Base-by-base conservation (phyloP, 2,329 filamentous ascomycete species). In the Colletotrichum cereale region DNA sequence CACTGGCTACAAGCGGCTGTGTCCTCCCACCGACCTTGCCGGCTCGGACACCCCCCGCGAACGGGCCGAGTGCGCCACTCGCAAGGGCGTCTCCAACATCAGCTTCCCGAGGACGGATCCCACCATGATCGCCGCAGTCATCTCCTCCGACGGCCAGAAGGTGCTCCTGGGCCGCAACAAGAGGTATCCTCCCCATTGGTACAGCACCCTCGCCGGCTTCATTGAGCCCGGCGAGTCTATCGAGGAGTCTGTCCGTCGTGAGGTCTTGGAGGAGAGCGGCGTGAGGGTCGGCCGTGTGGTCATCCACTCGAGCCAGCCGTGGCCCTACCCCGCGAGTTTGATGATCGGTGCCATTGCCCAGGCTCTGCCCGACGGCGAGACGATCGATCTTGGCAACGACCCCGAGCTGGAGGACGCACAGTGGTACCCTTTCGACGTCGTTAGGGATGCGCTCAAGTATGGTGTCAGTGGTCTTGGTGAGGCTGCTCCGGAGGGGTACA, bases 71-170 rank as follows among this genome's bases (percentile, higher is more conserved):
- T 99, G 96, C 82, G 91, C 89, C 10, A 97, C 95, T 0, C 90
- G 96, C 65, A 92, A 90, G 48, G 95, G 94, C 34, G 84, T 99
- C 56, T 97, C 95, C 40, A 99, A 99, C 82, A 87, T 98, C 64
- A 92, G 88, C 78, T 98, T 98, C 86, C 96, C 96, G 3, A 90
- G 95, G 62, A 98, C 96, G 2, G 95, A 98, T 77, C 95, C 95
- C 1, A 97, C 94, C 36, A 95, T 98, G 80, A 99, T 99, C 82
- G 95, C 97, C 83, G 96, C 95, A 0, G 92, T 98, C 14, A 89
- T 98, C 40, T 97, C 93, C 64, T 86, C 91, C 62, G 93, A 97
- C 76, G 92, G 92, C 61, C 88, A 91, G 75, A 89, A 90, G 73
- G 84, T 97, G 48, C 89, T 99, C 10, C 91, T 99, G 0, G 96